Conservation (phyloP, 108 stramenopile genomes). For the Cyclotella baltica region DNA sequence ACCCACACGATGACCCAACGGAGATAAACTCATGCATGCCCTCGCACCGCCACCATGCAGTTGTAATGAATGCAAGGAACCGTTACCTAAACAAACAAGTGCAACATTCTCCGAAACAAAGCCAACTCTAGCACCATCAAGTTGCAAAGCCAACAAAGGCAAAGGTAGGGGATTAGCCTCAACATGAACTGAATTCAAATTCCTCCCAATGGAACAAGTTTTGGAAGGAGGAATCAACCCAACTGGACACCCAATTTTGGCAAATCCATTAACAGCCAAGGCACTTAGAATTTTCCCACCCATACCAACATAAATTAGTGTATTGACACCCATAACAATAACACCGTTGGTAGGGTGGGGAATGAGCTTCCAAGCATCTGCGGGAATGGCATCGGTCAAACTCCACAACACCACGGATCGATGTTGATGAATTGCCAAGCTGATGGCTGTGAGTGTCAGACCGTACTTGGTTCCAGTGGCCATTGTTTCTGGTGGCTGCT, state of each 20-base stretch:
- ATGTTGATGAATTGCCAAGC: slow-evolving; percentile 72
- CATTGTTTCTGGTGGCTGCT: slow-evolving; percentile 12
- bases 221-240: slow-evolving; percentile 47
- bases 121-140: slow-evolving; percentile 73
- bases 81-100: slow-evolving; percentile 66
- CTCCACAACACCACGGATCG: slow-evolving; percentile 86
- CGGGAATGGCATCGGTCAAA: slow-evolving; percentile 68
- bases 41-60: slow-evolving; percentile 23
- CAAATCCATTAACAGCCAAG: slow-evolving; percentile 87
- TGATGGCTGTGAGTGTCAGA: slow-evolving; percentile 76
- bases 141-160: slow-evolving; percentile 68
- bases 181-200: slow-evolving; percentile 28
- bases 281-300: slow-evolving; percentile 72
- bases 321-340: slow-evolving; percentile 76
- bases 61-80: slow-evolving; percentile 75
- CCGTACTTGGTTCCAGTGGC: slow-evolving; percentile 59
- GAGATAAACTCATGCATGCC: slow-evolving; percentile 64
- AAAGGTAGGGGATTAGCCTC: slow-evolving; percentile 80
- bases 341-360: slow-evolving; percentile 53
- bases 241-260: slow-evolving; percentile 61
- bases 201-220: slow-evolving; percentile 12
- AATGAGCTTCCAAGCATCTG: slow-evolving; percentile 68
- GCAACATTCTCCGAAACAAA: slow-evolving; percentile 65
- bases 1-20: slow-evolving; percentile 68
- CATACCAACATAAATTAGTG: slow-evolving; percentile 64